Percentiles rank a stretch among this genome's conserved stretches.
These are phyloP conservation scores for Hymenoscyphus repandus DNA, from an alignment of 2,329 filamentous ascomycete genomes.

Conservation along the genomic window DNA sequence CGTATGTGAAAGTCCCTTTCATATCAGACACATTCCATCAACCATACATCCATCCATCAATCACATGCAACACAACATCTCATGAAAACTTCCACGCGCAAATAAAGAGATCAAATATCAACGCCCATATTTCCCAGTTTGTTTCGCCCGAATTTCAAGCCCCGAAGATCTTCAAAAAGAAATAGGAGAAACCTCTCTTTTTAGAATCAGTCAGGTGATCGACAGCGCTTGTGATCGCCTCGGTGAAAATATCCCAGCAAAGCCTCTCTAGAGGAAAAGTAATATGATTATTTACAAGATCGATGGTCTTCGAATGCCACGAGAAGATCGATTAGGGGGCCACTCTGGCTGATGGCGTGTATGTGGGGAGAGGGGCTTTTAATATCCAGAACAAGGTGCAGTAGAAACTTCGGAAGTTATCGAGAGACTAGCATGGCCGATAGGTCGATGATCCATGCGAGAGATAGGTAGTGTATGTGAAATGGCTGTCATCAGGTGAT, in stretches of 20 bases:
- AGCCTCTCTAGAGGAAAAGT: conserved; percentile 5
- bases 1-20: too few species aligned
- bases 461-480: not conserved
- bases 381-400: conserved; percentile 8
- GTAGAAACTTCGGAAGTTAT: not conserved
- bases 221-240: not conserved
- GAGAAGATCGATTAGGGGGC: not conserved
- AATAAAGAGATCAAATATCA: not conserved
- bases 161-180: too few species aligned
- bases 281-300: conserved; percentile 8
- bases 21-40: too few species aligned
- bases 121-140: not conserved
- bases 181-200: not conserved
- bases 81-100: not conserved
- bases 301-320: not conserved
- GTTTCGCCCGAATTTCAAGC: not conserved
- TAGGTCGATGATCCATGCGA: not conserved
- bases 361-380: not conserved
- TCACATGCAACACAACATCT: too few species aligned
- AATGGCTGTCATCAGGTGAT: too few species aligned
- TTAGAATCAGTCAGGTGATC: conserved; percentile 1
- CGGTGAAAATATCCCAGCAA: conserved; percentile 3
- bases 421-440: not conserved
- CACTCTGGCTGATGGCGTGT: not conserved
- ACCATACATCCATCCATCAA: too few species aligned